Base-by-base conservation (phyloP, 306 rosid genomes). In the Lotus japonicus region DNA sequence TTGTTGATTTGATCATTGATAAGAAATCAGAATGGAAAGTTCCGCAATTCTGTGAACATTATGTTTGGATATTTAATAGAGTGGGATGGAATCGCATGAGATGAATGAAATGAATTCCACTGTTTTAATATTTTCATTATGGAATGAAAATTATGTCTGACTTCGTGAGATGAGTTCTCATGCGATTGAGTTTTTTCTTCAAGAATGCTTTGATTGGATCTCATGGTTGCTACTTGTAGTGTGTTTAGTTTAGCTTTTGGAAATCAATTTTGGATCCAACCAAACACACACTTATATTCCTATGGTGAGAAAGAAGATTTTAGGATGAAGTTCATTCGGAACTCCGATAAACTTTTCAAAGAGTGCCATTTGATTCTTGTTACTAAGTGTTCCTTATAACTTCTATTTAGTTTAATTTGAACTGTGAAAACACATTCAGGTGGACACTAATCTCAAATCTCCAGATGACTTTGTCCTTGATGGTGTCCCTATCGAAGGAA, bases 401-500 rank as follows among this genome's bases (percentile, higher is more conserved):
- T 23, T 28, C 33, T 19, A 12, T 45, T 33, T 2, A 36, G 12
- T 56, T 64, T 38, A 58, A 73, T 68, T 70, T 64, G 60, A 58
- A 64, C 12, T 78, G 8, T 39, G 74, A 50, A 64, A 9, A 21
- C 71, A 15, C 58, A 26, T 82, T 71, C 84, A 90, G 99, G 97
- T 80, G 48, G 97, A 88, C 80, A 90, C 97, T 18, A 90, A 85
- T 77, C 85, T 82, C 2, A 56, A 67, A 70, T 85, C 96, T 59
- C 97, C 97, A 0, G 53, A 86, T n/a, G 99, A 94, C 83, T 71
- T 85, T 44, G 89, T 81, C 70, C 68, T 42, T 5, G 87, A 82
- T 15, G 99, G 96, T 53, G 80, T 85, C 60, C 81, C 89, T 3
- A 79, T 76, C 70, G 17, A 64, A 35, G 81, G 73, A 63, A 74